phyloP scores from a whole-genome alignment of 192 early-diverging fungal genomes.

The Coemansia sp. region DNA sequence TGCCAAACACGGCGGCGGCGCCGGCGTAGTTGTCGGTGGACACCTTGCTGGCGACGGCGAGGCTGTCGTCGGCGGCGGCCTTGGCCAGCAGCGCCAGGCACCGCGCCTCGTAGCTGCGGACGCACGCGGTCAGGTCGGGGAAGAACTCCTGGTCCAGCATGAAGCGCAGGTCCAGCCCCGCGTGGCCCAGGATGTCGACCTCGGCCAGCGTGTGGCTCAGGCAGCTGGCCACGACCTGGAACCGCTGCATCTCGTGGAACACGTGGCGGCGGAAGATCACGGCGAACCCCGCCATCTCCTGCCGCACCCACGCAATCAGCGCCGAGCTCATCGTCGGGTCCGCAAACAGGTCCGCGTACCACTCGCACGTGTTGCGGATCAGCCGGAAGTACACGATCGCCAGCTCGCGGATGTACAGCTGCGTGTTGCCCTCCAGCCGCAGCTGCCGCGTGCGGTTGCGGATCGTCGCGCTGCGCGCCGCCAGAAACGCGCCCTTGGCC shows the following conservation, averaged over 20 bases:
- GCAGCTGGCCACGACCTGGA: conserved; percentile 83
- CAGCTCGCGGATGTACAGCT: conserved; percentile 80
- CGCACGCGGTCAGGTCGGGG: conserved; percentile 67
- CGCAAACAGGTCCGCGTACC: conserved; percentile 89
- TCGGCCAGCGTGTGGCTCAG: conserved; percentile 74
- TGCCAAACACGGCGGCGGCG: conserved; percentile 31
- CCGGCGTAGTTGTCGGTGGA: conserved; percentile 23
- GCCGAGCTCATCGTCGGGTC: conserved; percentile 88
- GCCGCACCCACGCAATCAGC: conserved; percentile 89
- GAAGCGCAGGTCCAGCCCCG: conserved; percentile 83
- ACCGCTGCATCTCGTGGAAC: conserved; percentile 74
- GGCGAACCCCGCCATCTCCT: conserved; percentile 82
- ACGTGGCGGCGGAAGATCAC: conserved; percentile 87
- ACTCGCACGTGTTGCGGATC: conserved; percentile 94
- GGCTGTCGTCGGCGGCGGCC: conserved; percentile 66
- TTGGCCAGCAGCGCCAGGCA: conserved; percentile 64
- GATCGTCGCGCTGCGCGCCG: conserved; percentile 73
- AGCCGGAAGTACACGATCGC: conserved; percentile 86
- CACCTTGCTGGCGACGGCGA: conserved; percentile 57
- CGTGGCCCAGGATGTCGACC: conserved; percentile 73
- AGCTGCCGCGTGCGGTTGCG: conserved; percentile 67
- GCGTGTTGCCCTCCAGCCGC: conserved; percentile 85
- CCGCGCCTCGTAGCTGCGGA: conserved; percentile 65
- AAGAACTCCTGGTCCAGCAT: conserved; percentile 79
- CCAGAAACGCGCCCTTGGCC: conserved; percentile 86